Evolutionary conservation across 1,284 basidiomycete genomes (phyloP), one percentile per base, ranked within the genome.

Genomic region (Papiliotrema nemorosa): DNA sequence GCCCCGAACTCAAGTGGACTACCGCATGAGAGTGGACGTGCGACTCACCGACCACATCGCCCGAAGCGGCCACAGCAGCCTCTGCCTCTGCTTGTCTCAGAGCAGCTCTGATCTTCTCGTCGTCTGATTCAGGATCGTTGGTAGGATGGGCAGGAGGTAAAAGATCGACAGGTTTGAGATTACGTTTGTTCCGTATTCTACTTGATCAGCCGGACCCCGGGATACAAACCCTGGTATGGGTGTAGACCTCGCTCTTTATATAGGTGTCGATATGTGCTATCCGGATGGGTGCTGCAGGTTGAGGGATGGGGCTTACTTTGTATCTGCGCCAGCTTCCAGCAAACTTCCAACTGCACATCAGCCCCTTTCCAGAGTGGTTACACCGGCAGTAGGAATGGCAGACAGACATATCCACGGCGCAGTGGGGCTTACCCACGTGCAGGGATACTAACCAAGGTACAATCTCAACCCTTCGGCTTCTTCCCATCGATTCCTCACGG

Each of bases 261-360:
- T n/a, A n/a, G n/a, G n/a, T n/a, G n/a, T n/a, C n/a, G n/a, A n/a
- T n/a, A n/a, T 18, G 21, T 9, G 21, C 7, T 13, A 6, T 21
- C 40, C 5, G 6, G 22, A 7, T 9, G 40, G 10, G 16, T 31
- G 29, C 9, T 7, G 29, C 7, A 14, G 29, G 29, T 7, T 7
- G 14, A 31, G 29, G 29, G 14, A 7, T 7, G 5, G 16, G 40
- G 74, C 82, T 55, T 58, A 87, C 86, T 71, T 78, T 3, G 79
- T 81, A 71, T 88, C 82, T 1, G 87, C 87, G 3, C 88, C 88
- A 2, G 87, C 86, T 2, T 89, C 87, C 3, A 90, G 72, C 44
- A 90, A 73, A 53, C 80, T 83, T 56, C 82, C 79, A 21, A 86
- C 82, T 52, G 85, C 22, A 21, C 10, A 44, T 45, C 26, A 41